A percentile compares a stretch with the other conserved stretches of the same genome.
Conservation (phyloP, 1,139 yeast species). For the Fermentozyma sake region DNA sequence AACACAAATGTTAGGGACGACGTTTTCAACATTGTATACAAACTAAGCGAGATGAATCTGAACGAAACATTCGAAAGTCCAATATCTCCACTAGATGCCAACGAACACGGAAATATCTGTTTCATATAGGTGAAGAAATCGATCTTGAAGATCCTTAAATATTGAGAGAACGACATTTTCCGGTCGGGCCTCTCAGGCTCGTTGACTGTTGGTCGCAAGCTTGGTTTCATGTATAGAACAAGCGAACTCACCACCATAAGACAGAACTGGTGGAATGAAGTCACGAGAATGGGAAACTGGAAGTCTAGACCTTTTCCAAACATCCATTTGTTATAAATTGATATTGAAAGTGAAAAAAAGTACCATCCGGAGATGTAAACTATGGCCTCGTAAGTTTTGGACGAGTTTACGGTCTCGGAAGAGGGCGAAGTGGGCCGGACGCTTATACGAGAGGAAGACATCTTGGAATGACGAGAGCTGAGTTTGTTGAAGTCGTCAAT, state of each 20-base stretch:
- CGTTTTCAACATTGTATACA: slow-evolving; percentile 92
- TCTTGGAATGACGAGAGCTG: no score
- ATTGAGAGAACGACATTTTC: slow-evolving; percentile 5
- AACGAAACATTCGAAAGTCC: slow-evolving; percentile 88
- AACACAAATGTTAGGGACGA: slow-evolving; percentile 83
- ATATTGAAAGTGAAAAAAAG: slow-evolving; percentile 62
- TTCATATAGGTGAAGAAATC: slow-evolving; percentile 30
- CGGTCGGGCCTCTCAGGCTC: slow-evolving; percentile 3
- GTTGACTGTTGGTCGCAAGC: slow-evolving; percentile 37
- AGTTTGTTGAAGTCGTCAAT: no score
- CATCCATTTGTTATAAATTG: slow-evolving; percentile 98
- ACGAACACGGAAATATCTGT: slow-evolving; percentile 76
- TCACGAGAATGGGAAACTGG: slow-evolving; percentile 77
- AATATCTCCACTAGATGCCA: slow-evolving; percentile 89
- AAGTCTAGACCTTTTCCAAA: slow-evolving; percentile 73
- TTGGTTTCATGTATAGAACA: slow-evolving; percentile 45
- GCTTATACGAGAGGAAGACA: no score
- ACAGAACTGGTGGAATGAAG: slow-evolving; percentile 79
- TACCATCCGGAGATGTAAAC: slow-evolving; percentile 47
- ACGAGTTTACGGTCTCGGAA: not conserved
- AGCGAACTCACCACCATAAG: slow-evolving; percentile 47
- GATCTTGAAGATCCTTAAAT: slow-evolving; percentile 17
- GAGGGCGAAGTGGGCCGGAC: slow-evolving; percentile 1
- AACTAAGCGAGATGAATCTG: slow-evolving; percentile 69
- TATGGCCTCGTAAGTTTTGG: slow-evolving; percentile 8